A percentile compares a stretch with the other conserved stretches of the same genome.
Evolutionary conservation across 345 rosid genomes (phyloP).

Genomic region (Gossypium bickii): DNA sequence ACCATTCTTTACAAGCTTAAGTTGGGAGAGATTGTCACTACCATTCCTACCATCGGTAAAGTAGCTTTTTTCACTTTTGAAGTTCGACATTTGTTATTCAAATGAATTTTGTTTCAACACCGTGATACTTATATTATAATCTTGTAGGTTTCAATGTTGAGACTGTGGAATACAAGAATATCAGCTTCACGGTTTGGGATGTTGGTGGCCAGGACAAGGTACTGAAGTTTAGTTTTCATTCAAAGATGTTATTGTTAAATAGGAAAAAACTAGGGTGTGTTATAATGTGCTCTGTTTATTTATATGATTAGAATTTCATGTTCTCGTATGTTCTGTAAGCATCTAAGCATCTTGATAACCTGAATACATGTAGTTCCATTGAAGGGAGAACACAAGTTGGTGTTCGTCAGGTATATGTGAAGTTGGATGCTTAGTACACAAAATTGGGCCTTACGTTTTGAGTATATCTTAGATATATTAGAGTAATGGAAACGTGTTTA

Average conservation of each 20-base stretch:
- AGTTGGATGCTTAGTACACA: background rate
- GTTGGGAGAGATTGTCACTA: constrained; percentile 74
- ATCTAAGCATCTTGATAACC: background rate
- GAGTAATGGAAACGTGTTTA: background rate
- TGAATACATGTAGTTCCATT: background rate
- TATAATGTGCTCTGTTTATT: background rate
- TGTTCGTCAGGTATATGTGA: background rate
- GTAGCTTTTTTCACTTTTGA: constrained; percentile 1
- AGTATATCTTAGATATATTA: background rate
- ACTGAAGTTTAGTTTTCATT: background rate
- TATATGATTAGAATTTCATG: background rate
- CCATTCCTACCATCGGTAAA: constrained; percentile 72
- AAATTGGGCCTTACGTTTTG: background rate
- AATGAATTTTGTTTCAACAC: background rate
- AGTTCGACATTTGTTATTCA: background rate
- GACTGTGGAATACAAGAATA: constrained; percentile 65
- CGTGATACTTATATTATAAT: background rate
- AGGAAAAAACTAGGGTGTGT: background rate
- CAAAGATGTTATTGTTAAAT: background rate
- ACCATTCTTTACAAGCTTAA: constrained; percentile 74
- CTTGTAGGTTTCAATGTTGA: constrained; percentile 54
- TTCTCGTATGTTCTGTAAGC: background rate
- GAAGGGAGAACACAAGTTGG: background rate
- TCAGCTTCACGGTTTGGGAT: constrained; percentile 71
- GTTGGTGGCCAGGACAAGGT: constrained; percentile 73